Base-by-base conservation (phyloP, 1,139 yeast species). In the Hansenula lynferdii region DNA sequence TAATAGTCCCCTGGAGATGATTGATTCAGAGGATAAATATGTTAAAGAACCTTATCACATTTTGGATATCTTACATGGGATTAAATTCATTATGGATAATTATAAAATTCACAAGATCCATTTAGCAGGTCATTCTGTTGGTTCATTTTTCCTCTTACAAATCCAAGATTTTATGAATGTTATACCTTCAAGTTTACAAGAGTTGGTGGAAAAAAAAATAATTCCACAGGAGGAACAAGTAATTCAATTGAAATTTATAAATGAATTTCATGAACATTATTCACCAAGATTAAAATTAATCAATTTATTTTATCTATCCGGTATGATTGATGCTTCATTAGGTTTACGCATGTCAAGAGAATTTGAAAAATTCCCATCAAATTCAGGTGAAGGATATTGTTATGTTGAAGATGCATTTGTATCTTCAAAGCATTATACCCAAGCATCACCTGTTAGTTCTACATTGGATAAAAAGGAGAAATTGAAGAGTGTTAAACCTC, bases 101-200 rank as follows among this genome's bases (percentile, higher is more conserved):
- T 49, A 43, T 38, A 35, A 38, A 8, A 55, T 77, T 3, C 42
- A 52, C 3, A 45, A 61, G 14, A 43, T 69, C 9, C 61, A 64
- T 40, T 37, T 83, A 2, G 67, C 72, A 8, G 92, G 92, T 1
- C 92, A 83, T 56, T 80, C 89, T 1, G 89, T 79, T 2, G 92
- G 94, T 0, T 82, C 86, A 4, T 77, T 84, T 3, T 54, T 84
- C 30, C 64, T 72, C 6, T 61, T 80, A 11, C 87, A 82, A 54
- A 50, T 76, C 8, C 50, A 77, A 21, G 19, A 32, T 18, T 25
- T 25, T 22, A 12, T 8, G 4, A 18, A 15, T 6, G 15, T 31
- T 12, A 23, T 31, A 4, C 14, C 18, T 9, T 7, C 8, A n/a
- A 28, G 28, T 19, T 19, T 31, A 14, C 6, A 3, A 21, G 17